These are phyloP conservation scores for Mycena floridula DNA, from an alignment of 768 basidiomycete genomes.

Conservation along the genomic window DNA sequence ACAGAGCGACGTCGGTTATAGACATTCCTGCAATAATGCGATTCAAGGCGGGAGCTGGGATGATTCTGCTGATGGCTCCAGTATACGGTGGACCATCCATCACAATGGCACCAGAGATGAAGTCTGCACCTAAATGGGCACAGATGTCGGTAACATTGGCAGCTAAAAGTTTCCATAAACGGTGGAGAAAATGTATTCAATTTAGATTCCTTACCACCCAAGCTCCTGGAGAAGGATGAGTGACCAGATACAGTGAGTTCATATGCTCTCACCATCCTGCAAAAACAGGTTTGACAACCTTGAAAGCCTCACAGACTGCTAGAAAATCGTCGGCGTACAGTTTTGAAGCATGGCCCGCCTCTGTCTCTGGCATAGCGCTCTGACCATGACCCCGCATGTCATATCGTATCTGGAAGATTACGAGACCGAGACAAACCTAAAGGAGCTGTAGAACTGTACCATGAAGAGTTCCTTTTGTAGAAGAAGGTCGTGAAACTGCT, in stretches of 20 bases:
- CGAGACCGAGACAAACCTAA: neutral
- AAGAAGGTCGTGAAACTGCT: constrained; percentile 24
- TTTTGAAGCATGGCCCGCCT: constrained; percentile 10
- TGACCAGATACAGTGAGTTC: neutral
- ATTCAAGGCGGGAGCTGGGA: no score
- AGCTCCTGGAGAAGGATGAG: neutral
- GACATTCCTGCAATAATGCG: no score
- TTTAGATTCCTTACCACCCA: neutral
- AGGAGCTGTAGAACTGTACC: neutral
- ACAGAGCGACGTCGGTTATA: neutral
- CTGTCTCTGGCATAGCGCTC: constrained; percentile 8
- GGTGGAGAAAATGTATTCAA: no score
- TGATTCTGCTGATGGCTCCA: neutral
- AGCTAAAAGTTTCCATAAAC: no score
- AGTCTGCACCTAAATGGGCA: neutral
- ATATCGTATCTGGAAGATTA: constrained; percentile 15
- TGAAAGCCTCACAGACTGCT: constrained; percentile 10
- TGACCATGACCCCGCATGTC: constrained; percentile 17
- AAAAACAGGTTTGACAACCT: constrained; percentile 11
- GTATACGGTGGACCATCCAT: neutral
- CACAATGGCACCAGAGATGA: neutral
- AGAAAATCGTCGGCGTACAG: constrained; percentile 13
- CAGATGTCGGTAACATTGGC: neutral
- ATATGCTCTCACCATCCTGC: constrained; percentile 12
- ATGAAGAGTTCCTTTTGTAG: neutral